Evolutionary conservation across 2,329 filamentous ascomycete genomes (phyloP), one percentile per base, ranked within the genome.

Genomic region (Fusarium citri): DNA sequence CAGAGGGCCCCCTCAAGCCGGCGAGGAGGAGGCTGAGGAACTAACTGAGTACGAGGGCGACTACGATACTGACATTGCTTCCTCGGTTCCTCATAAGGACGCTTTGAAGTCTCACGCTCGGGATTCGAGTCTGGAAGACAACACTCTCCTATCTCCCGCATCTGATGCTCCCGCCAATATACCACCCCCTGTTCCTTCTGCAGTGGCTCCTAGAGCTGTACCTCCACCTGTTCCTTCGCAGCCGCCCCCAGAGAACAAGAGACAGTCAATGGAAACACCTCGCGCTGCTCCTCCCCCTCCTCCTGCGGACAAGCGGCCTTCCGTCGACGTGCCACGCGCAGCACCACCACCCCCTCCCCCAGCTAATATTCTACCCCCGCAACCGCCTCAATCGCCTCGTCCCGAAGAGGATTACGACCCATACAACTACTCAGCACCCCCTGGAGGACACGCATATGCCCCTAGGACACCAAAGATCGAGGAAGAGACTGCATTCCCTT

Each of bases 21-120:
- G 82, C 25, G 91, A 92, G 31, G 89, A 89, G 31, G 90, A 91
- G 16, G 90, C 89, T 26, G 93, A 92, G 63, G 94, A 97, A 75
- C 87, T 94, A 34, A 97, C 94, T 0, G 95, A 98, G 76, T 98
- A 98, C 76, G 96, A 99, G 77, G 96, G 95, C 9, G 96, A 98
- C 77, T 98, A 98, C 78, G 96, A 98, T 74, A 98, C 96, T 9
- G 96, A 98, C 78, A 98, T 98, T 77, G 94, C 92, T 3, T 93
- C 94, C n/a, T 91, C 93, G 12, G 94, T 89, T n/a, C 93, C 92
- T 59, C 94, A 97, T 80, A 98, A 97, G 80, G 95, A 97, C 81
- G 94, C 95, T 1, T 81, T 98, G 66, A 97, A 95, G 79, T 84
- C 93, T 11, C 94, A 97, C 78, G 88, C 87, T 10, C 88, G 91